Conservation (phyloP, 202 grass and related monocot species). For the Saccharum hybrid region DNA sequence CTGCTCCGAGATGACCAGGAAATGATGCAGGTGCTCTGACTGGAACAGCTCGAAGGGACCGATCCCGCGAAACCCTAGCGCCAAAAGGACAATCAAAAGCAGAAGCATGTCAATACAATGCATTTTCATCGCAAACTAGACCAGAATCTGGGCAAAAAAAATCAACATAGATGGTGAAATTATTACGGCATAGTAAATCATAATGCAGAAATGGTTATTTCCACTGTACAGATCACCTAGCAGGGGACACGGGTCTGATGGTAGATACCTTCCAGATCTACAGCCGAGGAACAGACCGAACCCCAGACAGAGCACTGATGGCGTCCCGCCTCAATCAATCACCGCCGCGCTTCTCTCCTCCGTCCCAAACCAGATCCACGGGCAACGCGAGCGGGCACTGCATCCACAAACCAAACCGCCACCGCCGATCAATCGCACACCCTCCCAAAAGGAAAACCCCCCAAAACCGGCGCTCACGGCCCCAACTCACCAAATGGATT, state of each 20-base stretch:
- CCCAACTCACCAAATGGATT: constrained; percentile 30
- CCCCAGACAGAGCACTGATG: background rate
- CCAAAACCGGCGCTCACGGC: background rate
- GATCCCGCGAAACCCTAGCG: constrained; percentile 33
- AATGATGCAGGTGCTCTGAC: background rate
- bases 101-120: constrained; percentile 33
- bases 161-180: too few species aligned
- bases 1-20: background rate
- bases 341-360: background rate
- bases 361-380: constrained; percentile 15
- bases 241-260: background rate
- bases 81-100: constrained; percentile 28
- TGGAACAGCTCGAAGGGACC: background rate
- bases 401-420: constrained; percentile 33
- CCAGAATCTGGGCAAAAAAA: background rate
- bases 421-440: background rate
- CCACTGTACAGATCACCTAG: background rate
- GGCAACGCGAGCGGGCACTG: constrained; percentile 30
- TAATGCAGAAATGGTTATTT: constrained; percentile 4
- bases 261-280: constrained; percentile 55
- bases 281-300: constrained; percentile 19
- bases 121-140: background rate
- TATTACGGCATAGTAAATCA: background rate
- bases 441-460: background rate
- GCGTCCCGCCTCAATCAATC: background rate